phyloP scores from a whole-genome alignment of 768 basidiomycete species.

The Trametopsis cervina region DNA sequence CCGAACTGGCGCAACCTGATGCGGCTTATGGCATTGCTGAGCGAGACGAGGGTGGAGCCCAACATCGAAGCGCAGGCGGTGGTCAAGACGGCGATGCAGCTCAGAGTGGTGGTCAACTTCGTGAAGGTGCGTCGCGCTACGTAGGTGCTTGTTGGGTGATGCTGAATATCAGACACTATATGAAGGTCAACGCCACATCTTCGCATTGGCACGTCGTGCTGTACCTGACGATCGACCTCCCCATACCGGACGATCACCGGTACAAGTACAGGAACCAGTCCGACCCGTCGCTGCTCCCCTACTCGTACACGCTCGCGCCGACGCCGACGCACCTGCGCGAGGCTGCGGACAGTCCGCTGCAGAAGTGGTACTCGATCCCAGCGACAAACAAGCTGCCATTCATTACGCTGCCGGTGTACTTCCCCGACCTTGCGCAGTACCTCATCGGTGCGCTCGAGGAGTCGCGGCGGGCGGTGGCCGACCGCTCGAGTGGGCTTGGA shows the following conservation, averaged over 20 bases:
- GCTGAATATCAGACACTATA: slow-evolving; percentile 1
- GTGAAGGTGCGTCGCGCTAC: slow-evolving; percentile 47
- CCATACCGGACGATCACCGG: slow-evolving; percentile 41
- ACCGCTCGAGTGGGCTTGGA: slow-evolving; percentile 53
- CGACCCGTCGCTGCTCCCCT: slow-evolving; percentile 65
- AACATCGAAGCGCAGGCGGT: slow-evolving; percentile 59
- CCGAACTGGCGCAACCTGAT: slow-evolving; percentile 70
- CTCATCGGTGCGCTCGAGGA: slow-evolving; percentile 65
- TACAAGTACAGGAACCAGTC: slow-evolving; percentile 41
- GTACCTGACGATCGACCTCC: slow-evolving; percentile 73
- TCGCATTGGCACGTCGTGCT: slow-evolving; percentile 67
- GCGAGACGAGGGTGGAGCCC: slow-evolving; percentile 63
- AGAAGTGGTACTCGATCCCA: slow-evolving; percentile 70
- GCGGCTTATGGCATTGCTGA: slow-evolving; percentile 67
- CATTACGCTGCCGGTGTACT: slow-evolving; percentile 66
- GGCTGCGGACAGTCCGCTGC: slow-evolving; percentile 51
- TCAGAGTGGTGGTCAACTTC: slow-evolving; percentile 76
- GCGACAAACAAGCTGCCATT: slow-evolving; percentile 50
- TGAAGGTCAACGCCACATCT: slow-evolving; percentile 51
- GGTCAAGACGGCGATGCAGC: slow-evolving; percentile 45
- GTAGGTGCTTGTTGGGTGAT: background rate
- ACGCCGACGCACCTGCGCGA: slow-evolving; percentile 59
- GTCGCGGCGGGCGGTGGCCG: slow-evolving; percentile 53
- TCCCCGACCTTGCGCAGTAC: slow-evolving; percentile 72
- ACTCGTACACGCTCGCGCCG: slow-evolving; percentile 57